A percentile compares a stretch with the other conserved stretches of the same genome.
Conservation (phyloP, 164 flowering plant species). For the Dillenia suffruticosa region DNA sequence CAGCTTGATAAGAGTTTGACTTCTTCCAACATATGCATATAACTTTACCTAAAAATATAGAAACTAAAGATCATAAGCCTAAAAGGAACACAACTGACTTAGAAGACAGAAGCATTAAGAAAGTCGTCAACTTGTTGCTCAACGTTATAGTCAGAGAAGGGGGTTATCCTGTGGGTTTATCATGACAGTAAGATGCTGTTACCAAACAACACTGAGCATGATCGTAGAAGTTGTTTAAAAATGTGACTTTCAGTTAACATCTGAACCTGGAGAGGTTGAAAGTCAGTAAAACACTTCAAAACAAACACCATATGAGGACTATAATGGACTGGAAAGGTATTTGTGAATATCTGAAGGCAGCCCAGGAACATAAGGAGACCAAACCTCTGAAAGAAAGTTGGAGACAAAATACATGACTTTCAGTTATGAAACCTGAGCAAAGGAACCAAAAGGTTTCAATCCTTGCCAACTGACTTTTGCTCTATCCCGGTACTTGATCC, state of each 20-base stretch:
- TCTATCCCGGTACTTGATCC: slow-evolving; percentile 91
- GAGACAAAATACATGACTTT: not conserved
- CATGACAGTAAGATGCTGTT: not conserved
- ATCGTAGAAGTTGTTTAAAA: not conserved
- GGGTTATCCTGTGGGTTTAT: slow-evolving; percentile 65
- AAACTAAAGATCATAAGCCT: not conserved
- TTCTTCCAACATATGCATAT: not conserved
- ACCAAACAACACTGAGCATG: not conserved
- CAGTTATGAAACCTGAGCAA: slow-evolving; percentile 53
- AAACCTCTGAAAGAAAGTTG: slow-evolving; percentile 3
- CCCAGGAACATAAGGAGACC: slow-evolving; percentile 4
- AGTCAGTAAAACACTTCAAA: slow-evolving; percentile 62
- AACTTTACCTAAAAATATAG: not conserved
- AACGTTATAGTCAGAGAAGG: slow-evolving; percentile 67
- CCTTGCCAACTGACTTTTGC: slow-evolving; percentile 85
- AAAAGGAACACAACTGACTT: slow-evolving; percentile 33
- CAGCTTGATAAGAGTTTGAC: not conserved
- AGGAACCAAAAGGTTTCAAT: slow-evolving; percentile 74
- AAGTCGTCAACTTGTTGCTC: slow-evolving; percentile 66
- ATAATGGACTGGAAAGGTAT: slow-evolving; percentile 72
- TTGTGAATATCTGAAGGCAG: slow-evolving; percentile 58
- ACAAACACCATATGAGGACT: slow-evolving; percentile 36
- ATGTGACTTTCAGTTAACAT: not conserved
- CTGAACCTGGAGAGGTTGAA: slow-evolving; percentile 64
- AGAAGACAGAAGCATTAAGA: slow-evolving; percentile 55